Base-by-base conservation (phyloP, 2,329 filamentous ascomycete genomes). In the Trichoderma cornu-damae region DNA sequence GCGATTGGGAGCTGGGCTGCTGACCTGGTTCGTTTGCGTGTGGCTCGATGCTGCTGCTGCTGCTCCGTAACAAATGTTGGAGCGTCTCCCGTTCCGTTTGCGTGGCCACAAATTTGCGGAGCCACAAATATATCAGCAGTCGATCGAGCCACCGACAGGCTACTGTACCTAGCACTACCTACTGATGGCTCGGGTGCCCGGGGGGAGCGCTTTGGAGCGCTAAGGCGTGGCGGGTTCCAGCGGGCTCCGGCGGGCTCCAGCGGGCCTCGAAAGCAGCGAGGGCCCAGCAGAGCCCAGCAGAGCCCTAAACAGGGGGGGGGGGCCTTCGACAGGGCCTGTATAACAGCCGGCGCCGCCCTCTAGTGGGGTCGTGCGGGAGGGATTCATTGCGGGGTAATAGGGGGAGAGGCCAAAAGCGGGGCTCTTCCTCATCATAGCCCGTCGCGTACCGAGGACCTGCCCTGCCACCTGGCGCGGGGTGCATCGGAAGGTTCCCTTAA, bases 331-430 rank as follows among this genome's bases (percentile, higher is more conserved):
- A 55, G n/a, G 16, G 53, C 46, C 54, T 44, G 34, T 38, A 43
- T 18, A 14, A 32, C 12, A 37, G n/a, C 53, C 44, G 35, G 44
- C 22, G 16, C 34, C 35, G 53, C 43, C 24, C 38, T 48, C 59
- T 60, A 18, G 65, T 64, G 65, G 66, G 63, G 66, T 66, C 64
- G 64, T 67, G 60, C 51, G 59, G 48, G 62, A 64, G 59, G 59
- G 49, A 59, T 61, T 56, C 59, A 65, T 62, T 67, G 66, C 66
- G 66, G 66, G 66, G 66, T 63, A 61, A 59, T 57, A 37, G 55
- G 49, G 43, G 34, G 55, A 46, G 43, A 46, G 40, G 60, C 20
- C 26, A 20, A n/a, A n/a, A n/a, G 53, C 53, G 53, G 53, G 53
- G 18, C 53, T 28, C 2, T 26, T 7, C n/a, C 43, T 3, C 22